Base-by-base conservation (phyloP, 257 asterid species). In the Linaria vulgaris region DNA sequence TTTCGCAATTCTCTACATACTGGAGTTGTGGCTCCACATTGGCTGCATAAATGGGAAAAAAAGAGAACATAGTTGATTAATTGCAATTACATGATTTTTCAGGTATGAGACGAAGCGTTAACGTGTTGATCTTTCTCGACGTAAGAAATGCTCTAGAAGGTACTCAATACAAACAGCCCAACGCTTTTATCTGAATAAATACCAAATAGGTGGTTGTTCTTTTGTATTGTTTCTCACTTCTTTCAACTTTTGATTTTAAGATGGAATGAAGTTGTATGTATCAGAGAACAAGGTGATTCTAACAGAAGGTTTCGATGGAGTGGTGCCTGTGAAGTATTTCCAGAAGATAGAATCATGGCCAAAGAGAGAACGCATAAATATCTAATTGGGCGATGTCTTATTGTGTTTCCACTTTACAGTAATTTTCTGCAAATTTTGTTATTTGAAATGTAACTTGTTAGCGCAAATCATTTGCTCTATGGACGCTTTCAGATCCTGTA, bases 241-340 rank as follows among this genome's bases (percentile, higher is more conserved):
- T 64, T 6, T 4, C 41, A 34, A 34, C 45, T 19, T 14, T 37
- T 19, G n/a, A 64, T 41, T 69, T 60, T 88, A n/a, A 90, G 95
- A 85, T 44, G 96, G 99, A 61, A 87, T 90, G 95, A 94, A 84
- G 83, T 80, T 94, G 20, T 90, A 90, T 62, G 56, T 87, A 66
- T 90, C 97, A 19, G 99, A 94, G 66, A 90, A 94, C 78, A 71
- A 48, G 76, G 99, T 94, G 81, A 84, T 90, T 67, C 77, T 94
- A 73, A 90, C 99, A 0, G 97, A 90, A 81, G 99, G 99, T 21
- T 83, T 87, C 56, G 86, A 87, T 27, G 97, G 99, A 12, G 83
- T 76, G 7, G 95, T 90, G 70, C 96, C 96, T 0, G 81, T 47
- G 46, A 87, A 81, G 80, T 94, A 87, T 70, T 87, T 94, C 72